Evolutionary conservation across 176 grass and related monocot genomes (phyloP), one percentile per base, ranked within the genome.

Genomic region (Lolium perenne): DNA sequence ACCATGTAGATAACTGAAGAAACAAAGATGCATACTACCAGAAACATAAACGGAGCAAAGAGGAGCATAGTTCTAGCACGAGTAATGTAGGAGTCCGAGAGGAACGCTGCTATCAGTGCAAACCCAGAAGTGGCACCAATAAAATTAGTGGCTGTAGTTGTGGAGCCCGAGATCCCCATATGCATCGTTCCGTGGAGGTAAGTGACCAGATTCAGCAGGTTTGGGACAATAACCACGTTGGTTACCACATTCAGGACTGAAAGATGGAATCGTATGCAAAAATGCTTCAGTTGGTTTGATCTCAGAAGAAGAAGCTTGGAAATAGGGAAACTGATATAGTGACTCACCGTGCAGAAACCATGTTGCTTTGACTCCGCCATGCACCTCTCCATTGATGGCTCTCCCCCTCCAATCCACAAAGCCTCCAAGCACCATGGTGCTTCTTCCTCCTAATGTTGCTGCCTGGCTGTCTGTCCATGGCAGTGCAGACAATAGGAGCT

Each of bases 71-170:
- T 75, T 60, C 46, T 89, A 38, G 89, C 82, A 14, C 88, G 83
- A 69, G 71, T 84, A 38, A 93, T 95, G 80, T 91, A 92, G 7
- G 90, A 90, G 26, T 95, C 93, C 1, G 93, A 92, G 77, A 95
- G 68, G 78, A 92, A 92, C 68, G 90, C 90, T 64, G 88, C 90
- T 20, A 92, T 15, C 12, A 89, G 75, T 61, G 88, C 43, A 67
- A 91, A 95, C n/a, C 82, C 91, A 54, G 69, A 84, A 3, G 66
- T 76, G 6, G 83, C 91, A 1, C 91, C 93, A 22, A 89, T 1
- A 22, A 89, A 69, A 82, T 95, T 95, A 40, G 91, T 91, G 40
- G 89, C 60, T 6, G 71, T 92, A 10, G 86, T 95, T 26, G 88
- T 57, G 23, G 90, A 92, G 76, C 77, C 72, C 4, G 88, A 68